Percentiles rank a stretch among this genome's conserved stretches.
Conservation (phyloP, 345 rosid genomes). For the Populus alba region DNA sequence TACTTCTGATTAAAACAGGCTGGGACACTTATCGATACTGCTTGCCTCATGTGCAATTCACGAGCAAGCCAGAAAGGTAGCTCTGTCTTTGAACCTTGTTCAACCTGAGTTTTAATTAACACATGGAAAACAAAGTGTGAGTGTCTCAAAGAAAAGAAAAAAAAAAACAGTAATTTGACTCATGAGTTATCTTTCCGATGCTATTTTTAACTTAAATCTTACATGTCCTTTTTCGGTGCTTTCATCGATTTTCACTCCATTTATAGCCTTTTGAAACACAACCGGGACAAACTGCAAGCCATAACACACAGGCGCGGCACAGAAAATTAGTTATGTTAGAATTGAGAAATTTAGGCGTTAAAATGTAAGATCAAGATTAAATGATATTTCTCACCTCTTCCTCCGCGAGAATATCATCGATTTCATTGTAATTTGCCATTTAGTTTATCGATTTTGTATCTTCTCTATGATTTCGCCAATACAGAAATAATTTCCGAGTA, state of each 20-base stretch:
- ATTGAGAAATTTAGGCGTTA: not conserved
- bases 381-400: conserved; percentile 51
- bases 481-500: not conserved
- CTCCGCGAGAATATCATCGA: conserved; percentile 71
- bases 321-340: not conserved
- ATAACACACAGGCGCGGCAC: no score
- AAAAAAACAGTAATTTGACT: not conserved
- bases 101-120: conserved; percentile 41
- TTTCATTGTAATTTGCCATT: conserved; percentile 63
- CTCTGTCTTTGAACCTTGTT: conserved; percentile 73
- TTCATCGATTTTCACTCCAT: conserved; percentile 76
- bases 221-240: conserved; percentile 62
- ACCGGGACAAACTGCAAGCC: conserved; percentile 55
- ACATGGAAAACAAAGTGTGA: not conserved
- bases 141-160: not conserved
- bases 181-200: not conserved
- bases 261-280: conserved; percentile 53
- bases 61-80: conserved; percentile 83
- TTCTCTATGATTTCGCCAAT: not conserved
- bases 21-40: conserved; percentile 56
- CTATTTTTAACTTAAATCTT: conserved; percentile 21
- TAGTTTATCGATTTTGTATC: not conserved
- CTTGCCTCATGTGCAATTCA: conserved; percentile 67
- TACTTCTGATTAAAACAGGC: conserved; percentile 75
- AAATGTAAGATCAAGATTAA: not conserved